phyloP scores from a whole-genome alignment of 1,284 basidiomycete genomes.

The Rhodotorula sp. region DNA sequence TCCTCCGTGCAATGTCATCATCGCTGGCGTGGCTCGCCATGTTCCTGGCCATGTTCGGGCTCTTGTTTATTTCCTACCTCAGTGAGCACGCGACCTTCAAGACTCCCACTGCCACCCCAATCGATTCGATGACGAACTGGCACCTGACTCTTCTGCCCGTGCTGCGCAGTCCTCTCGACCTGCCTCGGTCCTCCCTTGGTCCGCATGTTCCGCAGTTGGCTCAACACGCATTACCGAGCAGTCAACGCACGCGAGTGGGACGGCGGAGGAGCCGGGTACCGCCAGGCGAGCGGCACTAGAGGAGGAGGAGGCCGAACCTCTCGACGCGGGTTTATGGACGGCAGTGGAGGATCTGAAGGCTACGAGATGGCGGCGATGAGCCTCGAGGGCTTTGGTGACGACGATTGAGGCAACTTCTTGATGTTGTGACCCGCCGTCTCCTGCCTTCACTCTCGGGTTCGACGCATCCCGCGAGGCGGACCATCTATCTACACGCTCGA shows the following conservation, averaged over 20 bases:
- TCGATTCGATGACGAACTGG: neutral
- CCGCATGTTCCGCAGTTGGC: neutral
- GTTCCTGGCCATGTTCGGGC: neutral
- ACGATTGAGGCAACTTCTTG: neutral
- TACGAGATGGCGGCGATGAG: slow-evolving; percentile 21
- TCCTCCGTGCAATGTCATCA: neutral
- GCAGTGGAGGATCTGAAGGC: slow-evolving; percentile 8
- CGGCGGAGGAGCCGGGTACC: slow-evolving; percentile 3
- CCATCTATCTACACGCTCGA: neutral
- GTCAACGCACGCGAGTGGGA: slow-evolving; percentile 6
- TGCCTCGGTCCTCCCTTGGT: slow-evolving; percentile 14
- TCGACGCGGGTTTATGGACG: slow-evolving; percentile 10
- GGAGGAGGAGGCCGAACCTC: neutral
- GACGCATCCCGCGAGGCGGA: no score
- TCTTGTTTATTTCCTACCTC: slow-evolving; percentile 8
- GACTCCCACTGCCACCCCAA: neutral
- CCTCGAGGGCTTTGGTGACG: neutral
- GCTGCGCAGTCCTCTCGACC: slow-evolving; percentile 18
- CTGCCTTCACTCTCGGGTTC: no score
- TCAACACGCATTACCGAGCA: slow-evolving; percentile 10
- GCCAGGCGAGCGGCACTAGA: neutral
- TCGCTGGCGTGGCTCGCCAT: slow-evolving; percentile 3
- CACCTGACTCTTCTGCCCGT: no score
- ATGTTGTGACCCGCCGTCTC: neutral
- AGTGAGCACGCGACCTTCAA: neutral